Percentiles rank a stretch among this genome's conserved stretches.
Conservation (phyloP, 805 yeast genomes). For the Starmerella bacillaris region DNA sequence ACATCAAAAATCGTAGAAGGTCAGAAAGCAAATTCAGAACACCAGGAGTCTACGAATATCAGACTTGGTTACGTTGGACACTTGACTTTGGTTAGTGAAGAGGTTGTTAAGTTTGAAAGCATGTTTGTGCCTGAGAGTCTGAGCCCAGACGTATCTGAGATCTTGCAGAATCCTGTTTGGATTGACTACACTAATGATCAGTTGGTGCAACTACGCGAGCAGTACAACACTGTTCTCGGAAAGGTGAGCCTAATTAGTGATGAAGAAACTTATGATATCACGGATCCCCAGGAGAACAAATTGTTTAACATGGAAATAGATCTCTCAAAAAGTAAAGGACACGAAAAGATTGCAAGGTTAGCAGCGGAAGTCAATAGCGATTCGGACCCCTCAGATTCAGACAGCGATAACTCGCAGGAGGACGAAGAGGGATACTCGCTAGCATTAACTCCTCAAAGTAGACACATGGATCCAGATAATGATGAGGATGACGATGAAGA, state of each 20-base stretch:
- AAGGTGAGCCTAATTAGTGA: conserved; percentile 27
- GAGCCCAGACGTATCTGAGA: conserved; percentile 34
- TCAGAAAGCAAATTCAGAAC: conserved; percentile 38
- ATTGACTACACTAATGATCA: conserved; percentile 64
- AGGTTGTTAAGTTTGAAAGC: conserved; percentile 71
- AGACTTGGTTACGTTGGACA: conserved; percentile 97
- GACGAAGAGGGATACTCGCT: conserved; percentile 9
- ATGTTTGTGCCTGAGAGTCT: conserved; percentile 42
- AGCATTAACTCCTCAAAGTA: conserved; percentile 6
- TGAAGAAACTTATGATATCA: conserved; percentile 18
- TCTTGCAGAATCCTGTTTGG: conserved; percentile 44
- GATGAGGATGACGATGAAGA: conserved; percentile 13
- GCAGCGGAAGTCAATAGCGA: conserved; percentile 12
- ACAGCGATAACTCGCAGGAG: conserved; percentile 17
- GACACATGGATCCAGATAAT: conserved; percentile 5
- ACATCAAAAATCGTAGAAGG: conserved; percentile 44
- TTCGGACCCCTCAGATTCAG: conserved; percentile 16
- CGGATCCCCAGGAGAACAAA: background rate
- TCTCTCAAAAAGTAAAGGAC: conserved; percentile 17
- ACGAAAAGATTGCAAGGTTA: conserved; percentile 7
- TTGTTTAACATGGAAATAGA: conserved; percentile 1
- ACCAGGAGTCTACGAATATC: conserved; percentile 41
- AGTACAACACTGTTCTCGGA: conserved; percentile 85
- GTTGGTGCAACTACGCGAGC: conserved; percentile 74
- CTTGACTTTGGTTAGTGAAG: conserved; percentile 80